phyloP scores from a whole-genome alignment of 1,284 basidiomycete genomes.

The Sanguinoderma infundibulare region DNA sequence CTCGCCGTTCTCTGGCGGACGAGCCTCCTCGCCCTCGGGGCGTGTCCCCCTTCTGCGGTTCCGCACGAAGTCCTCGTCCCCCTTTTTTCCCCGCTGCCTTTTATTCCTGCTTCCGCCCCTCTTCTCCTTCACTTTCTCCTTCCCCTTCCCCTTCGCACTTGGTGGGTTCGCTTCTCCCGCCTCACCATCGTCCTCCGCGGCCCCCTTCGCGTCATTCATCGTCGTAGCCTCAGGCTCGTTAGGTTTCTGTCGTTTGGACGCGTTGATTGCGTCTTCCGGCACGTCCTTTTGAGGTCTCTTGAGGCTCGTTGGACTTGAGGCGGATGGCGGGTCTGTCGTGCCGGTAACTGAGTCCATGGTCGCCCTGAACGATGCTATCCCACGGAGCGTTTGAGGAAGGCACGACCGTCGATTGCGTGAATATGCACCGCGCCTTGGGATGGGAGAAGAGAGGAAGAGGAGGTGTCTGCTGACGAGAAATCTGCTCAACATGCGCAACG shows the following conservation, averaged over 20 bases:
- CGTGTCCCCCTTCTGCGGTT: conserved; percentile 36
- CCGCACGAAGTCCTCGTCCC: conserved; percentile 21
- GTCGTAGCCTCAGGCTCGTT: not conserved
- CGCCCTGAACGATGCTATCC: not conserved
- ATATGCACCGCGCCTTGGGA: not conserved
- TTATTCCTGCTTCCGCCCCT: conserved; percentile 14
- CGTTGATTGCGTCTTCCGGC: not conserved
- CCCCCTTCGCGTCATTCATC: not conserved
- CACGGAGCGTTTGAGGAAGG: not conserved
- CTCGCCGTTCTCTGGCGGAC: conserved; percentile 27
- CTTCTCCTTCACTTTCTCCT: conserved; percentile 12
- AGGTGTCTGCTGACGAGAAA: conserved; percentile 14
- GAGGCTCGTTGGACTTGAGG: conserved; percentile 8
- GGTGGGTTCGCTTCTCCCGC: not conserved
- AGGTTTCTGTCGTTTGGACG: conserved; percentile 21
- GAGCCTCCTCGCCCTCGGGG: conserved; percentile 34
- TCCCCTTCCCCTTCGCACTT: not conserved
- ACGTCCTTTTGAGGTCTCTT: conserved; percentile 19
- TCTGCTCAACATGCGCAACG: conserved; percentile 14
- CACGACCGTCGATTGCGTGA: not conserved
- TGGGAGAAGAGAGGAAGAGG: not conserved
- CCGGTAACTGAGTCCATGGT: conserved; percentile 15
- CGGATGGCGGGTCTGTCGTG: conserved; percentile 1
- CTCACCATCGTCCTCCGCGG: not conserved
- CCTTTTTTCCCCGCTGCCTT: conserved; percentile 27